Evolutionary conservation across 2,329 filamentous ascomycete genomes (phyloP).

Genomic region (Diaporthe sp.): DNA sequence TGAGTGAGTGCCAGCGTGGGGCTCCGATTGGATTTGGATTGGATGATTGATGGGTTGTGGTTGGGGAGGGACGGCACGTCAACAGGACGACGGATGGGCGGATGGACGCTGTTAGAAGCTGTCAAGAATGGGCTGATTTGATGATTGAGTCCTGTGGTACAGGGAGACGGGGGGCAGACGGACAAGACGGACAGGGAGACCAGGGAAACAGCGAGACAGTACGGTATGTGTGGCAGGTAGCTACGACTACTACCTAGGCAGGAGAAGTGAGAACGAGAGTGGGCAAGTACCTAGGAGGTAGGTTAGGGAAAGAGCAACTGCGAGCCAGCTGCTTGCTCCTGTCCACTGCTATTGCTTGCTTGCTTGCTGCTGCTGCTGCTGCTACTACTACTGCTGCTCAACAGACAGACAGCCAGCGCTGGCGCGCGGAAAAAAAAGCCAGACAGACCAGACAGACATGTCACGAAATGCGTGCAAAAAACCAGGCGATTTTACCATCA

Average conservation of each 20-base stretch:
- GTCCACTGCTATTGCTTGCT: too few relatives aligned
- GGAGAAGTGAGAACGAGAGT: constrained; percentile 18
- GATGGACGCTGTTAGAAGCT: constrained; percentile 11
- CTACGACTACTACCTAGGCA: neutral
- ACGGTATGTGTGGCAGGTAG: neutral
- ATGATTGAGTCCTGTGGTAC: constrained; percentile 16
- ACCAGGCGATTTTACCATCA: constrained; percentile 32
- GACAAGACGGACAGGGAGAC: neutral
- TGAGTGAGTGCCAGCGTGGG: constrained; percentile 2
- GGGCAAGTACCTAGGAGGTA: too few relatives aligned
- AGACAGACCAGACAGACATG: constrained; percentile 14
- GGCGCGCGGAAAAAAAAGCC: neutral
- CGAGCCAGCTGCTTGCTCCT: neutral
- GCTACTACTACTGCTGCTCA: neutral
- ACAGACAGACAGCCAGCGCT: neutral
- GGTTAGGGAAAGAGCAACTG: neutral
- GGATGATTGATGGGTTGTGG: constrained; percentile 7
- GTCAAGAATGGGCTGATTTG: constrained; percentile 27
- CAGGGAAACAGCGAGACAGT: neutral
- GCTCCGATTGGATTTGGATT: constrained; percentile 11
- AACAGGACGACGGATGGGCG: constrained; percentile 2
- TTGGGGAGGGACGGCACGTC: constrained; percentile 8
- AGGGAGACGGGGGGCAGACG: neutral
- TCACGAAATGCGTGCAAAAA: constrained; percentile 27
- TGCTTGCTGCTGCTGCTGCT: neutral